phyloP scores from a whole-genome alignment of 2,329 filamentous ascomycete species.

The Penicillium sp. region DNA sequence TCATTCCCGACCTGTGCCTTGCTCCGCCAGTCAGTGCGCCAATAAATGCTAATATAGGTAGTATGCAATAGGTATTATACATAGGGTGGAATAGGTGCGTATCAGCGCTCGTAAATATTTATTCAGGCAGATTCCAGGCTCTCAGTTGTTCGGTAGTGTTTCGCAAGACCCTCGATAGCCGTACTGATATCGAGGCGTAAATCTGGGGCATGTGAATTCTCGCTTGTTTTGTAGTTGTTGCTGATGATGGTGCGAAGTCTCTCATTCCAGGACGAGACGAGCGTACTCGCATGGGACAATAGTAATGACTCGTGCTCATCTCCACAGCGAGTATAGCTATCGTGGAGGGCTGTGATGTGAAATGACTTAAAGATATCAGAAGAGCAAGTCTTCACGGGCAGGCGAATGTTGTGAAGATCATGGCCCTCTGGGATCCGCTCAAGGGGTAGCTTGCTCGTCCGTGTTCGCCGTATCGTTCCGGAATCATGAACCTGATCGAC shows the following conservation, averaged over 20 bases:
- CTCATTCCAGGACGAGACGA: conserved; percentile 15
- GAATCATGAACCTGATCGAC: neutral
- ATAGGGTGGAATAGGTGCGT: neutral
- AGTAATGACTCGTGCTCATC: conserved; percentile 1
- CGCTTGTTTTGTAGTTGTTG: conserved; percentile 6
- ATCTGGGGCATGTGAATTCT: neutral
- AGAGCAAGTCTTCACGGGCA: conserved; percentile 3
- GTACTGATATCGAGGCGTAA: conserved; percentile 11
- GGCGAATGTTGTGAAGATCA: conserved; percentile 12
- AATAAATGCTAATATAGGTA: neutral
- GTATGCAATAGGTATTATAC: neutral
- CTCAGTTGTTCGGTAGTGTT: neutral
- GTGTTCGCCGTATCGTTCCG: neutral
- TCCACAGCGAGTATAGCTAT: conserved; percentile 4
- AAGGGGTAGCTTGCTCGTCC: conserved; percentile 18
- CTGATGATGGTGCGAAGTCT: conserved; percentile 16
- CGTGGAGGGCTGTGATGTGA: neutral
- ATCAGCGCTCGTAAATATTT: neutral
- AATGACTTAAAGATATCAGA: neutral
- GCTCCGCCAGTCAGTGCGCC: neutral
- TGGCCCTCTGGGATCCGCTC: conserved; percentile 23
- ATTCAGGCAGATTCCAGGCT: neutral
- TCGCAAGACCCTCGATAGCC: conserved; percentile 6
- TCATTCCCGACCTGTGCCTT: no score
- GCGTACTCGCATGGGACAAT: neutral